phyloP scores from a whole-genome alignment of 176 grass and related monocot species.

The Bolboschoenus planiculmis region DNA sequence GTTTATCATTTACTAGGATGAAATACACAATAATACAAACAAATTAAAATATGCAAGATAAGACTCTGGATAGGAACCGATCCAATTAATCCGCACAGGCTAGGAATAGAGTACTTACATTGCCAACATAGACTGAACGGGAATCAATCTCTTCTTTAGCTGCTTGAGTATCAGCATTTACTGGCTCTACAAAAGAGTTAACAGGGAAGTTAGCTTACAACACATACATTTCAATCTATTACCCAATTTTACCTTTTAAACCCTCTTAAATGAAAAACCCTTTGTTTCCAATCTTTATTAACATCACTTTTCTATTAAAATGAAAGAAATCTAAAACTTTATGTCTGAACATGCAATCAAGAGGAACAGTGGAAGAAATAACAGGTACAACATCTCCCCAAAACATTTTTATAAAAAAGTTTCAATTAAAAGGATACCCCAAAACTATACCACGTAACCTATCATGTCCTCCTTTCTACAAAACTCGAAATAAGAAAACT shows the following conservation, averaged over 20 bases:
- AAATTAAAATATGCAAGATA: background rate
- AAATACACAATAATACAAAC: background rate
- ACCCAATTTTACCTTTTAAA: background rate
- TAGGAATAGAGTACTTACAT: constrained; percentile 18
- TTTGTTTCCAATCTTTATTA: background rate
- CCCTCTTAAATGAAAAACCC: background rate
- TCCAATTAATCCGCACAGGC: background rate
- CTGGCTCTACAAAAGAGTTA: constrained; percentile 12
- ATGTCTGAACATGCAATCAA: background rate
- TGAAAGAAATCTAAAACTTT: background rate
- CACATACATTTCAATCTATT: background rate
- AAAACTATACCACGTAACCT: background rate
- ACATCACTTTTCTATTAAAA: background rate
- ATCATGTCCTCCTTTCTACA: background rate
- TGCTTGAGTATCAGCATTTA: constrained; percentile 18
- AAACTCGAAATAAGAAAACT: background rate
- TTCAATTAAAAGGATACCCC: background rate
- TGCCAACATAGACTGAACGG: constrained; percentile 36
- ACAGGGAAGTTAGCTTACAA: background rate
- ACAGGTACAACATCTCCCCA: background rate
- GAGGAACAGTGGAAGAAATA: background rate
- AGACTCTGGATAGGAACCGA: background rate
- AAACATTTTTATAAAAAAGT: background rate
- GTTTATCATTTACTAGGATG: background rate
- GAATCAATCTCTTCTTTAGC: constrained; percentile 34